Evolutionary conservation across 2,329 filamentous ascomycete genomes (phyloP), one percentile per base, ranked within the genome.

Genomic region (Didymella sp.): DNA sequence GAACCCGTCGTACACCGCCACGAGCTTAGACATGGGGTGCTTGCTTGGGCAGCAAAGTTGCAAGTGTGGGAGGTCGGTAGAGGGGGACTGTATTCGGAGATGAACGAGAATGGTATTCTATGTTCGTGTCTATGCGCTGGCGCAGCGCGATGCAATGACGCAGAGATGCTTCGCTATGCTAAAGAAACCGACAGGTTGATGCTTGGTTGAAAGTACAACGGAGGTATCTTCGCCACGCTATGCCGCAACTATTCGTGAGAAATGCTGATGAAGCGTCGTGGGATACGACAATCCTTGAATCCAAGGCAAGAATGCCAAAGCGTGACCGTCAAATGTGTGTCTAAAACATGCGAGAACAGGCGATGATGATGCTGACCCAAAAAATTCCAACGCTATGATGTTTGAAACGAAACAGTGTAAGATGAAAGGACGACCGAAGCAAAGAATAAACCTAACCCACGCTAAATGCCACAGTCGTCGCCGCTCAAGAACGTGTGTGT

Each of bases 401-500:
- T 63, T 61, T 42, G 53, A 62, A 58, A 59, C 53, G 49, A 66
- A 59, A 54, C 50, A 41, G 62, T 60, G 38, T 50, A 59, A 63
- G 60, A 58, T 58, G 53, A 65, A 59, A 66, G 66, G 50, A 60
- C 38, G 51, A 51, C 58, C 49, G 41, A 66, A 65, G 51, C 50
- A 60, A 62, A 54, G 57, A 56, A 43, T 50, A 57, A 60, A 60
- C 56, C 65, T 64, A 52, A 71, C 73, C 70, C 64, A 68, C 69
- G 73, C 72, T 75, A 74, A 76, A 76, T 76, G 72, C 69, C 71
- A 73, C 66, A 69, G 70, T 68, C 71, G 62, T 76, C 64, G 63
- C 65, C 67, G 63, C 67, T 71, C 62, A 52, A 52, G 44, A 51
- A 35, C 12, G 21, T 46, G 56, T 61, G 60, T 61, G 52, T 58